A percentile compares a stretch with the other conserved stretches of the same genome.
These are phyloP conservation scores for Schwanniomyces yamadae DNA, from an alignment of 805 yeast genomes.

Conservation along the genomic window DNA sequence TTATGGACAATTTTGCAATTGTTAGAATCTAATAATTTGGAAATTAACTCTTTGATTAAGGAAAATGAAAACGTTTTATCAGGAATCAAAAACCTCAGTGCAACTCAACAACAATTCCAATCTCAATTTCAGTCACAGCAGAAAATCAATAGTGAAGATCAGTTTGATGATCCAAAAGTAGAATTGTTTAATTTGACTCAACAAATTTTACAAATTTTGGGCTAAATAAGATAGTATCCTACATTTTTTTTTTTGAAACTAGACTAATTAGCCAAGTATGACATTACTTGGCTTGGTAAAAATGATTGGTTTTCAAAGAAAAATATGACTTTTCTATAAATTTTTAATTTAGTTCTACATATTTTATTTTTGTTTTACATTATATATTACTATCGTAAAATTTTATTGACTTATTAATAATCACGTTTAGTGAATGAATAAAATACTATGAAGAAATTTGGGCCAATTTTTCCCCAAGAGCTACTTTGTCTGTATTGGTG, in stretches of 20 bases:
- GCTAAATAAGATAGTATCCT: no score
- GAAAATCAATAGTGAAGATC: conserved; percentile 31
- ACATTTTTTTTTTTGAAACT: no score
- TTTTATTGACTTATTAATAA: no score
- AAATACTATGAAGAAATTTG: no score
- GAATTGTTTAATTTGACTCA: conserved; percentile 67
- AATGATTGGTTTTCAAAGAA: no score
- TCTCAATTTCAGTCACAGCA: conserved; percentile 20
- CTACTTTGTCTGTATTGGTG: neutral
- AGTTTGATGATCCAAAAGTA: conserved; percentile 59
- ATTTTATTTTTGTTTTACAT: neutral
- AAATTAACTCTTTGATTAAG: conserved; percentile 55
- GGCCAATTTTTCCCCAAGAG: no score
- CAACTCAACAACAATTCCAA: conserved; percentile 35
- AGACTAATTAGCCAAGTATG: no score
- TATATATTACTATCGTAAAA: no score
- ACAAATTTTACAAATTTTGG: conserved; percentile 58
- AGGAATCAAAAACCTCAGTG: conserved; percentile 51
- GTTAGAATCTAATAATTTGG: conserved; percentile 77
- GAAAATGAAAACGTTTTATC: conserved; percentile 52
- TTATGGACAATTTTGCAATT: conserved; percentile 94
- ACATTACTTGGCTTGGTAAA: no score
- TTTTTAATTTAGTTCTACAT: conserved; percentile 2
- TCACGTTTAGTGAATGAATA: no score
- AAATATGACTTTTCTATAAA: no score